Evolutionary conservation across 1,284 basidiomycete species (phyloP).

Genomic region (Malassezia obtusa): DNA sequence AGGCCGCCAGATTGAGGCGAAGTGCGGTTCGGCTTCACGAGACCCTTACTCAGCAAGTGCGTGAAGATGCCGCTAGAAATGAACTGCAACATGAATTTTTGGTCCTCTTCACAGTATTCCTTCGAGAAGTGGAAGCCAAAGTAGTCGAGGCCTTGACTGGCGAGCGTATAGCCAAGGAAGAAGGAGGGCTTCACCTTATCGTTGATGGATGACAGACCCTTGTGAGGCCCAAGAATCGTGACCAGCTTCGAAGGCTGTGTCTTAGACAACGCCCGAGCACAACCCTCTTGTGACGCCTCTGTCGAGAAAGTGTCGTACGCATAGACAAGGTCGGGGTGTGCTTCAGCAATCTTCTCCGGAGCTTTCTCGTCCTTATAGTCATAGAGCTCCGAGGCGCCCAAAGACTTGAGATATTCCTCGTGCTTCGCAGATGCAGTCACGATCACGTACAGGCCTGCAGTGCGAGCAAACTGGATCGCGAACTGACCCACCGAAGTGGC

Average conservation of each 20-base stretch:
- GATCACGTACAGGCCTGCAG: slow-evolving; percentile 52
- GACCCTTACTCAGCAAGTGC: slow-evolving; percentile 21
- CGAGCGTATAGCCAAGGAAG: slow-evolving; percentile 32
- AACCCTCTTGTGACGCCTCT: slow-evolving; percentile 32
- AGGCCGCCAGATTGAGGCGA: slow-evolving; percentile 31
- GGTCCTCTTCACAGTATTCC: slow-evolving; percentile 19
- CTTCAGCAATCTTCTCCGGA: slow-evolving; percentile 31
- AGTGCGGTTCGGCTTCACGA: slow-evolving; percentile 31
- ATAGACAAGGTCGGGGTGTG: slow-evolving; percentile 32
- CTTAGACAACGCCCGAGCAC: slow-evolving; percentile 26
- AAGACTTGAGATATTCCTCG: slow-evolving; percentile 27
- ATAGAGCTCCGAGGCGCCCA: slow-evolving; percentile 36
- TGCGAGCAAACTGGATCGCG: slow-evolving; percentile 45
- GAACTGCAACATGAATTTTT: neutral
- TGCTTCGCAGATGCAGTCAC: slow-evolving; percentile 50
- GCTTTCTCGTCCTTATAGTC: slow-evolving; percentile 53
- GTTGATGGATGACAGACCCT: slow-evolving; percentile 27
- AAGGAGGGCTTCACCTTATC: slow-evolving; percentile 35
- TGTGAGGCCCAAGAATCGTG: slow-evolving; percentile 31
- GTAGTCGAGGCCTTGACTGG: slow-evolving; percentile 19
- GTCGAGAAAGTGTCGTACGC: slow-evolving; percentile 42
- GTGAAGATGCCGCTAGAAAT: slow-evolving; percentile 26
- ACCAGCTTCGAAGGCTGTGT: slow-evolving; percentile 25
- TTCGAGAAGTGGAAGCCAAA: slow-evolving; percentile 22
- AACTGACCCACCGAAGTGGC: slow-evolving; percentile 54